Conservation (phyloP, 352 stramenopile genomes). For the Elongisporangium prolatum region DNA sequence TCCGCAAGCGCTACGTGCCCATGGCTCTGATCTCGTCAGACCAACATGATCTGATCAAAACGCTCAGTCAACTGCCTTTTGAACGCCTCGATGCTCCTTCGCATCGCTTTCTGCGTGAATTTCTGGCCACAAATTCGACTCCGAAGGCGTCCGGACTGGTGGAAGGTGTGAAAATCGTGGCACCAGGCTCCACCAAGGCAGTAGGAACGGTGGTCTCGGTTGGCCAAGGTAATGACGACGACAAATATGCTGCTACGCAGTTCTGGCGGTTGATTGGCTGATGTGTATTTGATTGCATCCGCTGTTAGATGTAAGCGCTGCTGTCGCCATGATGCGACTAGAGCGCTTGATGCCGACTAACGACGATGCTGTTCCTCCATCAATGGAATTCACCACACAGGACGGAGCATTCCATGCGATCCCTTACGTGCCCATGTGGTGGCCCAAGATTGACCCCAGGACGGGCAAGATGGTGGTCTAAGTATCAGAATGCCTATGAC, state of each 20-base stretch:
- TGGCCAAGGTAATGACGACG: slow-evolving; percentile 19
- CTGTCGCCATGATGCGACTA: slow-evolving; percentile 76
- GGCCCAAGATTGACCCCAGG: slow-evolving; percentile 56
- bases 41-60: slow-evolving; percentile 42
- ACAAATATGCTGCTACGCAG: not conserved
- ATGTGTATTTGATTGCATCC: not conserved
- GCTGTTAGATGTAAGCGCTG: slow-evolving; percentile 31
- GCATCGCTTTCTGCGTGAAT: slow-evolving; percentile 35
- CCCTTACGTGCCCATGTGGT: slow-evolving; percentile 75
- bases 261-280: not conserved
- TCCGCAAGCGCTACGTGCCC: slow-evolving; percentile 78
- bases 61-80: slow-evolving; percentile 50
- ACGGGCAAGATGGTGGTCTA: slow-evolving; percentile 76
- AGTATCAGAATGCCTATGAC: not conserved
- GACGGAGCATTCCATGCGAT: slow-evolving; percentile 66
- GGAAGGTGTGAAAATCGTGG: slow-evolving; percentile 46
- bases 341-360: slow-evolving; percentile 47
- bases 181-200: slow-evolving; percentile 48
- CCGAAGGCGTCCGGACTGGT: slow-evolving; percentile 10
- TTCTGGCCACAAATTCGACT: slow-evolving; percentile 19
- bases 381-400: slow-evolving; percentile 58
- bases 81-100: slow-evolving; percentile 42
- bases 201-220: slow-evolving; percentile 49
- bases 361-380: slow-evolving; percentile 14
- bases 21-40: slow-evolving; percentile 57